These are phyloP conservation scores for Ananas comosus DNA, from an alignment of 176 grass and related monocot species.

Conservation along the genomic window DNA sequence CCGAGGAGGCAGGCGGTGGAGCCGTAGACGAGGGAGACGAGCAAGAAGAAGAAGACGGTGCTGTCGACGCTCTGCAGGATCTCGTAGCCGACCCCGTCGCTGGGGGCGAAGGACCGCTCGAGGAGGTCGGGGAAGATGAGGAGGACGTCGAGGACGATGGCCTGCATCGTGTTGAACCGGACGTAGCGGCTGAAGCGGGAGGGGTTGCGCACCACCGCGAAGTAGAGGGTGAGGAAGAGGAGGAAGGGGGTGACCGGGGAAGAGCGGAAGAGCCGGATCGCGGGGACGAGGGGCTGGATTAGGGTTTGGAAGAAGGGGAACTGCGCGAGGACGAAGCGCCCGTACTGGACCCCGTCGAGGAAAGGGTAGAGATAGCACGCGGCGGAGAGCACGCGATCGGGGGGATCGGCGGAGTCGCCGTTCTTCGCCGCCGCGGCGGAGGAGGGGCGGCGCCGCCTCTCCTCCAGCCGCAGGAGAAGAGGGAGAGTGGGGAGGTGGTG, in stretches of 20 bases:
- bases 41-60: constrained; percentile 87
- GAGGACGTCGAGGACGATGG: constrained; percentile 70
- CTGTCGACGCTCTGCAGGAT: constrained; percentile 59
- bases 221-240: constrained; percentile 93
- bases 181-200: constrained; percentile 83
- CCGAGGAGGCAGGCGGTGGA: constrained; percentile 64
- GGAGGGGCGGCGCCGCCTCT: too few relatives aligned
- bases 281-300: constrained; percentile 59
- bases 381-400: too few relatives aligned
- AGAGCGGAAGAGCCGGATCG: constrained; percentile 70
- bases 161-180: constrained; percentile 97
- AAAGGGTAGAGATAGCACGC: constrained; percentile 90
- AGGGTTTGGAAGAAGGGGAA: constrained; percentile 56
- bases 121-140: constrained; percentile 91
- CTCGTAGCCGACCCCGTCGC: too few relatives aligned
- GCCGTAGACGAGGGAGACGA: constrained; percentile 66
- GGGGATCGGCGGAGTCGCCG: too few relatives aligned
- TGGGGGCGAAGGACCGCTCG: too few relatives aligned
- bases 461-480: too few relatives aligned
- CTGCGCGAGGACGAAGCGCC: constrained; percentile 34
- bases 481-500: too few relatives aligned
- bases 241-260: constrained; percentile 70
- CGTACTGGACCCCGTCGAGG: constrained; percentile 62
- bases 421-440: too few relatives aligned
- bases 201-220: constrained; percentile 70